Percentiles rank a stretch among this genome's conserved stretches.
phyloP scores from a whole-genome alignment of 2,329 filamentous ascomycete genomes.

The Ramularia collo-cygni region DNA sequence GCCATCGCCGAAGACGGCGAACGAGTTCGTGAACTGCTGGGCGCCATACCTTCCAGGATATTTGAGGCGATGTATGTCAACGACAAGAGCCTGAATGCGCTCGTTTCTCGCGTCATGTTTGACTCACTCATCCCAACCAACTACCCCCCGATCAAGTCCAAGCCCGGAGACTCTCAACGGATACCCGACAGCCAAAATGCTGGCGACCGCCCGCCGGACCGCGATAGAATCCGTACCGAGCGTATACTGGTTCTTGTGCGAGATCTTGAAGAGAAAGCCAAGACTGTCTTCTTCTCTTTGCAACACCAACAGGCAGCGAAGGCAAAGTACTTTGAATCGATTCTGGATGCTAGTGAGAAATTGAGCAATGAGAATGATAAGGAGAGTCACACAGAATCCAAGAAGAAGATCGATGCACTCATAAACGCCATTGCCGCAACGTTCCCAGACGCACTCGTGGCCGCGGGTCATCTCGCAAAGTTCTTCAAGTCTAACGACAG shows the following conservation, averaged over 20 bases:
- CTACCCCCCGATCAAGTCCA: constrained; percentile 64
- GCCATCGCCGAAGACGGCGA: constrained; percentile 82
- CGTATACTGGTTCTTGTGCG: constrained; percentile 76
- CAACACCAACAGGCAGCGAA: constrained; percentile 71
- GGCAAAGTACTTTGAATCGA: constrained; percentile 65
- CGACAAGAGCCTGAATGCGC: constrained; percentile 73
- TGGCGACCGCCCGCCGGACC: constrained; percentile 45
- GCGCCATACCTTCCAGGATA: constrained; percentile 75
- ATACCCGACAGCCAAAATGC: constrained; percentile 51
- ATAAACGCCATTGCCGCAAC: constrained; percentile 67
- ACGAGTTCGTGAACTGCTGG: constrained; percentile 64
- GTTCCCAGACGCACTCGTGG: constrained; percentile 67
- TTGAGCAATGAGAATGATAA: constrained; percentile 84
- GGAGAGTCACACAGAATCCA: constrained; percentile 53
- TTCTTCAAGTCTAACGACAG: constrained; percentile 90
- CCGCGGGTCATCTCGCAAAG: constrained; percentile 72
- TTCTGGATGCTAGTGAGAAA: constrained; percentile 76
- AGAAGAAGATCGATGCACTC: constrained; percentile 62
- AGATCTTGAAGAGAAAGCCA: constrained; percentile 68
- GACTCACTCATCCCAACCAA: constrained; percentile 84
- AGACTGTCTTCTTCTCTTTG: constrained; percentile 81
- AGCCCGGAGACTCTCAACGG: constrained; percentile 50
- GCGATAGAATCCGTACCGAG: constrained; percentile 73
- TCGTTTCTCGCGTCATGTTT: constrained; percentile 77
- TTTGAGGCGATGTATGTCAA: constrained; percentile 87